Base-by-base conservation (phyloP, 495 filamentous ascomycete genomes). In the Lasiosphaeris hirsuta region DNA sequence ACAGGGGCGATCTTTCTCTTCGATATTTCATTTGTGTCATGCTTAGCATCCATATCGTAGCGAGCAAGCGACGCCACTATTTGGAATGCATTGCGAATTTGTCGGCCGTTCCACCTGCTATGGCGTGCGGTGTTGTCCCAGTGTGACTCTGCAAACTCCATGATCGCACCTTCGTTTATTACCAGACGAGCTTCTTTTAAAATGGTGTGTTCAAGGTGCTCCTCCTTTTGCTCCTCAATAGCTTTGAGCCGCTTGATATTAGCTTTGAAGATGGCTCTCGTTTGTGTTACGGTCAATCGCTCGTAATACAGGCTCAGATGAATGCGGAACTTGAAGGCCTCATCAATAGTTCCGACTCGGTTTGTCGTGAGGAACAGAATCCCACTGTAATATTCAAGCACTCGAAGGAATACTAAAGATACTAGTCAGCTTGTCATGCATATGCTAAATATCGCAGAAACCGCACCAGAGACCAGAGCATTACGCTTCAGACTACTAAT, bases 261-360 rank as follows among this genome's bases (percentile, higher is more conserved):
- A 73, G 89, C 83, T 71, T 83, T 86, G 88, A 91, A 96, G 37
- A 96, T 86, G 57, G 81, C 84, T 51, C 83, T 83, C 71, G 87
- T 90, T 45, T 91, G 91, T 63, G 84, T 83, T 43, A 78, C 69
- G 7, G 79, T 82, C 35, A 96, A 79, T 35, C 90, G 87, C 33
- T 83, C 86, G 63, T 75, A 75, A 60, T 73, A 66, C 9, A 79
- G 64, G 33, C 63, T 65, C 39, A 78, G 56, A 57, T 79, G 75
- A 52, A 81, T 80, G n/a, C 75, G 72, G 4, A 72, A 79, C 60
- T 77, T 77, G 68, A 78, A 74, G n/a, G 72, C 80, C 37, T 71
- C 69, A 63, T 83, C 79, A 56, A 83, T 70, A 4, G 69, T 65
- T 11, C 67, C 63, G 7, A 79, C 64, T 14, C 79, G 73, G 63